Evolutionary conservation across 2,329 filamentous ascomycete genomes (phyloP), one percentile per base, ranked within the genome.

Genomic region (Venturia oleaginea): DNA sequence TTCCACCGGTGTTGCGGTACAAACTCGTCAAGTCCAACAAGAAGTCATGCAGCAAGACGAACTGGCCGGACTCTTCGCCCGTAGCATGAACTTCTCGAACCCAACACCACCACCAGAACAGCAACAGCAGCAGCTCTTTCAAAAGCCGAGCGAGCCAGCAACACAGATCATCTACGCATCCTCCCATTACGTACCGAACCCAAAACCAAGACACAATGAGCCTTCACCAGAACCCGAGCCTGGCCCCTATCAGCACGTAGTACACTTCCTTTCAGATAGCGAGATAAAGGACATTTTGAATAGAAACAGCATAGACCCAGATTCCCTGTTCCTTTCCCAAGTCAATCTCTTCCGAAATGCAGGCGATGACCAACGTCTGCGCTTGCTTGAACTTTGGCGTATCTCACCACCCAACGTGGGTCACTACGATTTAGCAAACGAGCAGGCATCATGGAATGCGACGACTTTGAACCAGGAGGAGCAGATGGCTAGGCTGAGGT

Each of bases 311-410:
- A 85, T 96, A 69, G 84, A 95, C 72, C 83, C 88, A 2, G 74
- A 79, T 10, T 79, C 84, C 27, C 82, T 96, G 55, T 89, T 89
- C 15, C 82, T 86, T 5, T 87, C 87, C 4, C 92, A 96, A 74
- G 76, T 92, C 62, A 83, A 89, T 66, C 84, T 96, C 48, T 95
- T 96, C 80, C 84, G 84, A 68, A 85, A 87, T 67, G 91, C 90
- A 62, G 86, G 89, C 65, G 78, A 83, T 30, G 81, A 87, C 54
- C 90, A 96, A 74, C 85, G 88, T 71, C 77, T 86, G 65, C 85
- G 90, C 27, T 81, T 96, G 19, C 80, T 96, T 46, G 88, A 96
- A 73, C 84, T 96, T 19, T 96, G 92, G 92, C 86, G 85, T 66
- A 91, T 92, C 68, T 90, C 86, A 65, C 90, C 90, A 27, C 89